Conservation (phyloP, 2,329 filamentous ascomycete species). For the Lecanicillium sp. region DNA sequence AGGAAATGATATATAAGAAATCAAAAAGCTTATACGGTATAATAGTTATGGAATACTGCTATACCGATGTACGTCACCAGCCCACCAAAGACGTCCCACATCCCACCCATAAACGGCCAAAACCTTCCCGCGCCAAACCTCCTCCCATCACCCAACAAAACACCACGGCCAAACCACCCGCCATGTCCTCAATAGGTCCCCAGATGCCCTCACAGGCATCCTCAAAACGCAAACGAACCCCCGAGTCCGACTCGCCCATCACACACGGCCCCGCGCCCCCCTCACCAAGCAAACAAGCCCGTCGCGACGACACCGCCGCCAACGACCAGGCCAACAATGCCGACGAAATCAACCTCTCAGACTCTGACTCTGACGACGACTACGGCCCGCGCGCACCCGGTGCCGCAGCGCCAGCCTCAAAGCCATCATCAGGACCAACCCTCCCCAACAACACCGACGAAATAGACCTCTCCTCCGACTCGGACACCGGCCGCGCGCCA, state of each 20-base stretch:
- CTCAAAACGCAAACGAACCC: conserved; percentile 52
- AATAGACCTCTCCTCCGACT: conserved; percentile 30
- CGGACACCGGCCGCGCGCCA: conserved; percentile 29
- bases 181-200: conserved; percentile 64
- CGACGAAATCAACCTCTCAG: conserved; percentile 38
- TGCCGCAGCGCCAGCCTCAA: conserved; percentile 5
- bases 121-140: not conserved
- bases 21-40: no score
- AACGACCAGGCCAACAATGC: conserved; percentile 34
- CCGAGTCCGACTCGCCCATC: conserved; percentile 27
- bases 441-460: conserved; percentile 28
- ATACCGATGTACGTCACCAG: no score
- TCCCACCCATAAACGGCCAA: not conserved
- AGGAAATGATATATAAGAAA: no score
- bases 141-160: not conserved
- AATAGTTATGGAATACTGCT: no score
- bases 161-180: conserved; percentile 15
- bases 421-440: conserved; percentile 15
- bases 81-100: no score
- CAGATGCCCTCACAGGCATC: conserved; percentile 59
- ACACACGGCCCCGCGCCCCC: conserved; percentile 18
- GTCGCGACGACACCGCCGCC: conserved; percentile 16
- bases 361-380: conserved; percentile 31
- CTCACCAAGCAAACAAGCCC: conserved; percentile 36
- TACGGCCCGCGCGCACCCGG: conserved; percentile 30